Evolutionary conservation across 805 yeast species (phyloP).

Genomic region (Spathaspora boniae): DNA sequence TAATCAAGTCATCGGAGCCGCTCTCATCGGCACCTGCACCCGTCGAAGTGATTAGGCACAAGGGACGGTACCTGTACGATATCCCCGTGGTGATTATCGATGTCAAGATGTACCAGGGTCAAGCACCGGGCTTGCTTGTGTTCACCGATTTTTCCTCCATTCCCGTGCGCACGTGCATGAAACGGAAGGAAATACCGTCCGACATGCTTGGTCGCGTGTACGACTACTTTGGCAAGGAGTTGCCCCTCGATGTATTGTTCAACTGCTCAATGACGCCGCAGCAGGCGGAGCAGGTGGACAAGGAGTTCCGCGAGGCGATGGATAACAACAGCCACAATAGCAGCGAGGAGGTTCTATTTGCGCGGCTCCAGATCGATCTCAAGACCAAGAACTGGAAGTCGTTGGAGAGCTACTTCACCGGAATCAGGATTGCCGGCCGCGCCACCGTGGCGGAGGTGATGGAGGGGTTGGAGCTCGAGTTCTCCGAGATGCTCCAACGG

Average conservation of each 20-base stretch:
- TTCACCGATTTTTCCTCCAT: constrained; percentile 5
- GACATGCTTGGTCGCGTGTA: background rate
- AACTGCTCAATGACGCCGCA: constrained; percentile 1
- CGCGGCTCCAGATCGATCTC: constrained; percentile 3
- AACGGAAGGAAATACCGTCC: constrained; percentile 2
- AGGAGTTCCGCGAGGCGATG: background rate
- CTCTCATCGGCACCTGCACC: too few relatives aligned
- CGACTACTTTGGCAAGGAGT: background rate
- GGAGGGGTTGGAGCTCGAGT: constrained; percentile 2
- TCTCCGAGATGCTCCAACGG: background rate
- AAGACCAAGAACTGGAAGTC: background rate
- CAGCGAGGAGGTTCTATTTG: background rate
- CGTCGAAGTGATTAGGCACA: too few relatives aligned
- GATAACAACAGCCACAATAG: background rate
- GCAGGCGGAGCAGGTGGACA: constrained; percentile 2
- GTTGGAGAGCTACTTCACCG: constrained; percentile 4
- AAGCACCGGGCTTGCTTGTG: background rate
- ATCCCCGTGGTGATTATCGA: constrained; percentile 1
- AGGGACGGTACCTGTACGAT: constrained; percentile 3
- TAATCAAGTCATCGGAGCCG: too few relatives aligned
- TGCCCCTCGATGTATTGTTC: constrained; percentile 1
- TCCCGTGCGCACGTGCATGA: background rate
- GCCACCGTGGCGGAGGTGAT: constrained; percentile 3
- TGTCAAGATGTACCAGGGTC: too few relatives aligned
- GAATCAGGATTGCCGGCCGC: background rate